Evolutionary conservation across 768 basidiomycete species (phyloP), one percentile per base, ranked within the genome.

Genomic region (Suillus paluster): DNA sequence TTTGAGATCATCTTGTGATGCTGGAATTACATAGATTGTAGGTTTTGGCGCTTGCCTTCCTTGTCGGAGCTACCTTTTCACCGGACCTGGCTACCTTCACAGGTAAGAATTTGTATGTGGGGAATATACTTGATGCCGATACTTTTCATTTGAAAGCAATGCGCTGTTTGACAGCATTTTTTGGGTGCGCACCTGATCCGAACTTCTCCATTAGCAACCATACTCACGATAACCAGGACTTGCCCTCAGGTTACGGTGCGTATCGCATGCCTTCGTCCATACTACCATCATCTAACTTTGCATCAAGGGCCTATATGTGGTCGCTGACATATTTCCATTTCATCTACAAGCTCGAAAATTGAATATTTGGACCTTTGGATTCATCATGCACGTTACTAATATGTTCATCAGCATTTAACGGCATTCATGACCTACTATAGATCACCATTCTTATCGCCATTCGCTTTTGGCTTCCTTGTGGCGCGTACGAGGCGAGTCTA

Each of bases 361-460:
- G 27, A 83, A 82, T 59, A 57, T 83, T 27, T 85, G 84, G 85
- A 84, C 84, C 1, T 75, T 81, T 62, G 84, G 83, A 1, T 83
- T 84, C 69, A 74, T 86, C 56, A 64, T 73, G 74, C 15, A 86
- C 84, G 11, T 86, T 86, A 77, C 67, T 85, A 11, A 5, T 8
- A 21, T 9, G 33, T 76, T 27, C 77, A 76, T 3, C 73, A 71
- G 3, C 73, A 68, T 67, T 60, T 71, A n/a, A 30, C 49, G 1
- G 69, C 65, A 1, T 71, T 74, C 1, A 75, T 73, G 58, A 68
- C 75, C 3, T 78, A 60, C 5, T n/a, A n/a, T n/a, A 50, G 66
- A 34, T 68, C 65, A n/a, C 62, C 72, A 6, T 73, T 75, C 44
- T 55, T 73, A 54, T 73, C 72, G 7, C 73, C 73, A 21, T 73